These are phyloP conservation scores for Puccinia polysora DNA, from an alignment of 1,284 basidiomycete genomes.

Conservation along the genomic window DNA sequence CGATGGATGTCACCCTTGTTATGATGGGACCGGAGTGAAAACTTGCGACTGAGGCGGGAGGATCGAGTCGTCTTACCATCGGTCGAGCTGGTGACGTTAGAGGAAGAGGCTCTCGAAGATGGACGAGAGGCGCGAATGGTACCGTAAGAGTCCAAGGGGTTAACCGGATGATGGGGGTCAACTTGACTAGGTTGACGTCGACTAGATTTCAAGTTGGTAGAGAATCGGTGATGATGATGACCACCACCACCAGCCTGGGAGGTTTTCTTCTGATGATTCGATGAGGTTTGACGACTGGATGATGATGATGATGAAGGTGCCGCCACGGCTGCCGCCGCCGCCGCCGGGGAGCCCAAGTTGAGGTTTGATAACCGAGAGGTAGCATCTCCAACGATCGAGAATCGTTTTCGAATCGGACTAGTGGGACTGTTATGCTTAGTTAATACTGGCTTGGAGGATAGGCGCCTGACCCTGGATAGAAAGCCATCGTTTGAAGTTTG, in stretches of 20 bases:
- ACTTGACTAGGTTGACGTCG: constrained; percentile 22
- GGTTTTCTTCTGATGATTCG: no score
- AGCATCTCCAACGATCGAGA: constrained; percentile 22
- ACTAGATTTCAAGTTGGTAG: constrained; percentile 10
- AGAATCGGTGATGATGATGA: no score
- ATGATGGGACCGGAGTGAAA: neutral
- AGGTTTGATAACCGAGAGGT: neutral
- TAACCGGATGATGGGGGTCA: constrained; percentile 11
- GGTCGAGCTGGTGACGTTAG: neutral
- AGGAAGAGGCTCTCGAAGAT: constrained; percentile 16
- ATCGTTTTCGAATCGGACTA: constrained; percentile 33
- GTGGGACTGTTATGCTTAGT: neutral
- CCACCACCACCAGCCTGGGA: neutral
- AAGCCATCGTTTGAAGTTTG: constrained; percentile 29
- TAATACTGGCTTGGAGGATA: constrained; percentile 11
- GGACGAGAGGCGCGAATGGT: constrained; percentile 25
- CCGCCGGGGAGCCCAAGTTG: neutral
- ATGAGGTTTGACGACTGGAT: no score
- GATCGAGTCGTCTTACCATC: neutral
- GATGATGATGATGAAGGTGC: no score
- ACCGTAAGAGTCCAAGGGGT: neutral
- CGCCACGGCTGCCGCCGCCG: neutral
- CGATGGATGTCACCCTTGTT: constrained; percentile 18
- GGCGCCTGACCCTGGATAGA: constrained; percentile 25
- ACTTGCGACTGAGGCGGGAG: constrained; percentile 21